Percentiles rank a stretch among this genome's conserved stretches.
phyloP scores from a whole-genome alignment of 163 green algal species.

The Scenedesmus sp. region DNA sequence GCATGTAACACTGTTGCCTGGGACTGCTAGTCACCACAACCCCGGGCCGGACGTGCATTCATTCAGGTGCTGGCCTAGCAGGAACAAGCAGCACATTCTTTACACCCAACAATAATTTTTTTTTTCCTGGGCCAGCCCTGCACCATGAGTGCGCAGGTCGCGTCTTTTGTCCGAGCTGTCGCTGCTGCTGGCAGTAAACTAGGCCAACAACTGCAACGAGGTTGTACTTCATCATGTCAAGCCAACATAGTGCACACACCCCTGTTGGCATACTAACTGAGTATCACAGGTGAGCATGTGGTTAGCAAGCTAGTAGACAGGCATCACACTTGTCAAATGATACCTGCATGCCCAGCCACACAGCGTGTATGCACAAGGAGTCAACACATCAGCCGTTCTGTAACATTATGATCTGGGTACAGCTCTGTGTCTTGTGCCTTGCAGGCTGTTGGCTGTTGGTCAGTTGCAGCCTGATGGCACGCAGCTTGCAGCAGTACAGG shows the following conservation, averaged over 20 bases:
- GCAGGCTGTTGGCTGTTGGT: conserved; percentile 46
- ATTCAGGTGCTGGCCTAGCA: not conserved
- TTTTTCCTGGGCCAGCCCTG: too few relatives aligned
- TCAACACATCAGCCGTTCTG: not conserved
- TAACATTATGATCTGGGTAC: too few relatives aligned
- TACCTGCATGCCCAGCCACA: not conserved
- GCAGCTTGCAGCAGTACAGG: conserved; percentile 55
- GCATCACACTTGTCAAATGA: not conserved
- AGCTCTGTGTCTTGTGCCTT: not conserved
- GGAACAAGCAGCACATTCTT: not conserved
- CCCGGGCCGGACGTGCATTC: not conserved
- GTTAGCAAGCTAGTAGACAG: not conserved
- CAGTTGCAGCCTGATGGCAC: conserved; percentile 53
- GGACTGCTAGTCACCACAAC: not conserved
- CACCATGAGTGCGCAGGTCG: not conserved
- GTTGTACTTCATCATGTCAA: not conserved
- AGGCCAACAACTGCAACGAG: not conserved
- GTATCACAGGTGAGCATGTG: not conserved
- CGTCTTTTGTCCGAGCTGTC: conserved; percentile 8
- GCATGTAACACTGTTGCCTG: not conserved
- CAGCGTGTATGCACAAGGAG: not conserved
- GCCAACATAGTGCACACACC: not conserved
- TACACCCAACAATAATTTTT: too few relatives aligned
- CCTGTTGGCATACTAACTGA: not conserved
- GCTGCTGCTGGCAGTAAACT: conserved; percentile 16